Conservation (phyloP, 345 rosid species). For the Citrus maxima region DNA sequence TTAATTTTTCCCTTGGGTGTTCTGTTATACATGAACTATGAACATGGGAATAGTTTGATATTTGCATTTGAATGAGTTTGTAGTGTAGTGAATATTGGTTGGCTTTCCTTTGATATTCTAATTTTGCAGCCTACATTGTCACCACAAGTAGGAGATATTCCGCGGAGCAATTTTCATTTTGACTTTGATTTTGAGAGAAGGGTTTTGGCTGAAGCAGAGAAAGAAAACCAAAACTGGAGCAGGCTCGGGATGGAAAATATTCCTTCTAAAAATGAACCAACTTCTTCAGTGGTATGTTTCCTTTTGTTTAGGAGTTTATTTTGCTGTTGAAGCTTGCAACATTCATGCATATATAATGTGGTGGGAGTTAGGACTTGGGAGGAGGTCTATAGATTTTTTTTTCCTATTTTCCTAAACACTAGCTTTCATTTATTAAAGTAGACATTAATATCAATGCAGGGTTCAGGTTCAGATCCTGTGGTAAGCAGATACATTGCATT, state of each 20-base stretch:
- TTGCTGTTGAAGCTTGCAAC: not conserved
- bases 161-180: conserved; percentile 70
- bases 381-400: not conserved
- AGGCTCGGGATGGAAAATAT: conserved; percentile 59
- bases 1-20: no score
- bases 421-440: not conserved
- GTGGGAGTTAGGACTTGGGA: not conserved
- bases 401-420: not conserved
- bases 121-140: conserved; percentile 63
- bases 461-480: conserved; percentile 50
- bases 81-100: not conserved
- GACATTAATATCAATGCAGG: conserved; percentile 36
- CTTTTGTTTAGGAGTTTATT: not conserved
- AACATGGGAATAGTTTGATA: not conserved
- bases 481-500: conserved; percentile 63
- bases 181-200: conserved; percentile 74
- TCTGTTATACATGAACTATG: not conserved
- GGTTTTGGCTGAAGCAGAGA: conserved; percentile 70
- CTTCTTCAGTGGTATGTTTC: conserved; percentile 44
- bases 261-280: conserved; percentile 47
- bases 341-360: not conserved
- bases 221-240: conserved; percentile 68
- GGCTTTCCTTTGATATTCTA: conserved; percentile 1
- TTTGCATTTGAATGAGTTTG: not conserved
- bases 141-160: conserved; percentile 61